Evolutionary conservation across 805 yeast species (phyloP).

Genomic region (Myxozyma kluyveri): DNA sequence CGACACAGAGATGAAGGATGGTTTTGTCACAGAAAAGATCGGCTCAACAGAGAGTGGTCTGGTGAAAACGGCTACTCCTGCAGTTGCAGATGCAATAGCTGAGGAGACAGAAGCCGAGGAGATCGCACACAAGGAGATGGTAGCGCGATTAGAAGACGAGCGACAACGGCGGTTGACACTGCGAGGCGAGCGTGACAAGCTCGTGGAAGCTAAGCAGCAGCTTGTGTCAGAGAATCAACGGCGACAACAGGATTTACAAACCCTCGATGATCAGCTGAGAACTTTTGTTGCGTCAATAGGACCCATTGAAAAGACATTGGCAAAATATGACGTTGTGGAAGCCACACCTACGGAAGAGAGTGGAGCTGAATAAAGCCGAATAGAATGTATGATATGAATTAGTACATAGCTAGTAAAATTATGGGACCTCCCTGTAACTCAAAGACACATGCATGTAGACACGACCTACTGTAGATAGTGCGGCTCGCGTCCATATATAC

Average conservation of each 20-base stretch:
- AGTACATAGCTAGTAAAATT: too few relatives aligned
- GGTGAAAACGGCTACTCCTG: neutral
- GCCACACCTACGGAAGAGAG: too few relatives aligned
- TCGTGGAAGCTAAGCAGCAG: constrained; percentile 1
- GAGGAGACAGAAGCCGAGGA: neutral
- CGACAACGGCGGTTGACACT: constrained; percentile 14
- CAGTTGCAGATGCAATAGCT: neutral
- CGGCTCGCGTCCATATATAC: too few relatives aligned
- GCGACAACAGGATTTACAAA: constrained; percentile 18
- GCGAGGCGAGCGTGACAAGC: constrained; percentile 6
- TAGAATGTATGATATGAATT: too few relatives aligned
- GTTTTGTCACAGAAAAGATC: too few relatives aligned
- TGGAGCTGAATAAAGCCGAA: too few relatives aligned
- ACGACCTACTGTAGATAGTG: too few relatives aligned
- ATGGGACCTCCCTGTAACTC: too few relatives aligned
- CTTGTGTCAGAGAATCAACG: constrained; percentile 15
- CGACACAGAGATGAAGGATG: neutral
- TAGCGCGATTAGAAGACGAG: constrained; percentile 25
- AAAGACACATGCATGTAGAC: too few relatives aligned
- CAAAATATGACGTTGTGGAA: too few relatives aligned
- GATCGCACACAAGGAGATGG: constrained; percentile 10
- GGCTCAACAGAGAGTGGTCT: neutral
- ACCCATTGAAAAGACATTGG: neutral
- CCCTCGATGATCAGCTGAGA: constrained; percentile 24
- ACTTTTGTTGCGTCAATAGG: constrained; percentile 14